A percentile compares a stretch with the other conserved stretches of the same genome.
Conservation (phyloP, 768 basidiomycete species). For the Lentinus tigrinus region DNA sequence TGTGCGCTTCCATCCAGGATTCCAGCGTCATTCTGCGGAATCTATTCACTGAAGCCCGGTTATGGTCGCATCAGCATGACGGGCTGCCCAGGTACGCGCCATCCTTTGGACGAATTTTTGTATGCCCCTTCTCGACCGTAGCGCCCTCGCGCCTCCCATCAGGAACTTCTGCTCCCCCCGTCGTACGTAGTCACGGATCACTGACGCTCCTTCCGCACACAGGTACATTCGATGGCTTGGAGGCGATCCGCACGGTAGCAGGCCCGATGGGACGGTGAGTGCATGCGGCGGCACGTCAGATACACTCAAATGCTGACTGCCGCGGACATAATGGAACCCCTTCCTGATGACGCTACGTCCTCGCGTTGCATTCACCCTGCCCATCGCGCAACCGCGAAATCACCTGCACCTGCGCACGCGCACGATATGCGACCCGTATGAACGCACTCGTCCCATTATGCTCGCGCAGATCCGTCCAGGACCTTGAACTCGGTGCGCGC, state of each 20-base stretch:
- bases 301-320: neutral
- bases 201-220: neutral
- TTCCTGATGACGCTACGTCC: neutral
- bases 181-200: neutral
- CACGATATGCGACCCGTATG: neutral
- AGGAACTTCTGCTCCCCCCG: neutral
- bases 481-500: constrained; percentile 62
- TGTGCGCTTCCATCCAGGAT: constrained; percentile 44
- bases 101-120: neutral
- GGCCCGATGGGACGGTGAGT: constrained; percentile 70
- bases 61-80: constrained; percentile 43
- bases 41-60: constrained; percentile 77
- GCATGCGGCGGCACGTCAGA: neutral
- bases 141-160: neutral
- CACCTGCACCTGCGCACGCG: neutral
- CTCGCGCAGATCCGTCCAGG: constrained; percentile 56
- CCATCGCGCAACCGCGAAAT: neutral
- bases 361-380: neutral
- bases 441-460: neutral
- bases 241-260: constrained; percentile 53
- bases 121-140: neutral
- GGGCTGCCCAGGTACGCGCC: constrained; percentile 12
- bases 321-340: neutral
- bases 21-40: constrained; percentile 74
- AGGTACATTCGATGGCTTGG: constrained; percentile 53